phyloP scores from a whole-genome alignment of 768 basidiomycete species.

The Neoboletus subvelutipes region DNA sequence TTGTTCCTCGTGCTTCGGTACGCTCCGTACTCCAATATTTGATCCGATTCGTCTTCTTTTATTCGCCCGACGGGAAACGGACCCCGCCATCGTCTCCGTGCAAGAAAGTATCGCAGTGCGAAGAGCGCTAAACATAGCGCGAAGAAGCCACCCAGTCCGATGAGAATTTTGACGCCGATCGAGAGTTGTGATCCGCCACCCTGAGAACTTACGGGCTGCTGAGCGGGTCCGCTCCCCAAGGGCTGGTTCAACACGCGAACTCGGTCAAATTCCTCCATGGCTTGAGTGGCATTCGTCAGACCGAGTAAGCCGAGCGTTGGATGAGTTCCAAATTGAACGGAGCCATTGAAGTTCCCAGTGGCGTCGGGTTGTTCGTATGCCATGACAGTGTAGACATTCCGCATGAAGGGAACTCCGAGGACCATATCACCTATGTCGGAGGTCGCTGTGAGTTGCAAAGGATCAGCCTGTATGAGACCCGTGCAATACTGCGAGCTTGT shows the following conservation, averaged over 20 bases:
- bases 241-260: constrained; percentile 69
- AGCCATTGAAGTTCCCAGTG: constrained; percentile 44
- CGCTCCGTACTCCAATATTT: constrained; percentile 15
- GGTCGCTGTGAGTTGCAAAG: constrained; percentile 38
- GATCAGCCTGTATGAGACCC: constrained; percentile 65
- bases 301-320: constrained; percentile 60
- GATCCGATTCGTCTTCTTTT: constrained; percentile 15
- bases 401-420: constrained; percentile 75
- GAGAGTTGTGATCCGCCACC: constrained; percentile 41
- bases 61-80: constrained; percentile 11
- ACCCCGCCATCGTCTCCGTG: constrained; percentile 37
- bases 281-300: constrained; percentile 60
- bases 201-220: constrained; percentile 7
- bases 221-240: constrained; percentile 31
- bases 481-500: constrained; percentile 49
- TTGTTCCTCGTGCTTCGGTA: constrained; percentile 39
- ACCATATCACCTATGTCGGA: constrained; percentile 62
- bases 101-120: constrained; percentile 49
- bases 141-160: constrained; percentile 60
- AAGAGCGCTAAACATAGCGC: constrained; percentile 55
- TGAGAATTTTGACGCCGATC: constrained; percentile 62
- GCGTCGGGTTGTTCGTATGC: constrained; percentile 53
- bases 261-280: constrained; percentile 64
- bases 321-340: constrained; percentile 17
- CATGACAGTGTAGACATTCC: constrained; percentile 77